These are phyloP conservation scores for Hygrophila difformis DNA, from an alignment of 257 asterid species.

Conservation along the genomic window DNA sequence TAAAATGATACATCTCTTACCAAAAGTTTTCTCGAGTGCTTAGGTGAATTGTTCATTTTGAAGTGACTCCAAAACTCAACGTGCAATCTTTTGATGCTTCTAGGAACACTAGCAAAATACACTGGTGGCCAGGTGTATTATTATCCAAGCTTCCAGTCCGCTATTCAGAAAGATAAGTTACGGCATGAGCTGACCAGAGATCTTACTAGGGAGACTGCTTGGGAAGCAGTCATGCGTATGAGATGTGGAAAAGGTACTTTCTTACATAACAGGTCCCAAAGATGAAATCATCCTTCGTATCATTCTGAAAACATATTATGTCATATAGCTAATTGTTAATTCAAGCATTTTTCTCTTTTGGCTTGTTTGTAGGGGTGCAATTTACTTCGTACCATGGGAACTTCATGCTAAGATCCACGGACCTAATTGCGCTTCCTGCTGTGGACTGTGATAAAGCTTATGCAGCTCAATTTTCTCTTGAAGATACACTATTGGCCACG, in stretches of 20 bases:
- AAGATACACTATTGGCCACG: conserved; percentile 81
- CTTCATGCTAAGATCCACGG: conserved; percentile 96
- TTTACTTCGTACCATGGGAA: conserved; percentile 96
- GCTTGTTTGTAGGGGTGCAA: conserved; percentile 66
- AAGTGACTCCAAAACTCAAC: background rate
- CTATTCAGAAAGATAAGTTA: conserved; percentile 65
- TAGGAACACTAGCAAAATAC: conserved; percentile 93
- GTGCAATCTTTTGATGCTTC: conserved; percentile 17
- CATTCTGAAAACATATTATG: background rate
- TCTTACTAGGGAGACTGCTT: conserved; percentile 95
- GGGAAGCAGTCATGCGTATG: conserved; percentile 99
- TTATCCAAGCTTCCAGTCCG: conserved; percentile 74
- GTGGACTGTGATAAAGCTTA: conserved; percentile 98
- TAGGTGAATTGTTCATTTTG: too few species aligned
- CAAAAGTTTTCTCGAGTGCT: too few species aligned
- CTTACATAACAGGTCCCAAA: conserved; percentile 4
- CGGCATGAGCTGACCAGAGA: conserved; percentile 82
- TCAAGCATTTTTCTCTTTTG: conserved; percentile 4
- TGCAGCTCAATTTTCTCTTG: conserved; percentile 87
- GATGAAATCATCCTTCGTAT: conserved; percentile 1
- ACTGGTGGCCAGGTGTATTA: conserved; percentile 97
- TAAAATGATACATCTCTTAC: too few species aligned
- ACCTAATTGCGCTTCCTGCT: conserved; percentile 94
- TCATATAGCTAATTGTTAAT: background rate
- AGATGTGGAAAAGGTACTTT: conserved; percentile 95